phyloP scores from a whole-genome alignment of 768 basidiomycete species.

The Lentinus brumalis region DNA sequence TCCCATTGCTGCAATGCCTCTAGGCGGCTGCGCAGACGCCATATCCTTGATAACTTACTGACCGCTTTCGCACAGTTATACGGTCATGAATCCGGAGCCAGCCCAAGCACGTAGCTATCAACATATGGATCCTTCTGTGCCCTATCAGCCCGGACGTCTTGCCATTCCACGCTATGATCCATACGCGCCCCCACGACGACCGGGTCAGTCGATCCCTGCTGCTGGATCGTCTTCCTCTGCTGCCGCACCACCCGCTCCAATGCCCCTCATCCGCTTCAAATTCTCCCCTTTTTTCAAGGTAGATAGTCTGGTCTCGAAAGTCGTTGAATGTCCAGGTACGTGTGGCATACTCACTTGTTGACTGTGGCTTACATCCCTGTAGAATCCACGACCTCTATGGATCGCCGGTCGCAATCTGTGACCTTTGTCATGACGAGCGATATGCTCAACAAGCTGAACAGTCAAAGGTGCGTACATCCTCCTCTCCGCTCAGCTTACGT shows the following conservation, averaged over 20 bases:
- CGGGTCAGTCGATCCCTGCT: slow-evolving; percentile 40
- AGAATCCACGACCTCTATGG: slow-evolving; percentile 81
- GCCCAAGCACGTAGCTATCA: neutral
- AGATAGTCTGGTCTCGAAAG: slow-evolving; percentile 62
- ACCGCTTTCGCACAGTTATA: slow-evolving; percentile 10
- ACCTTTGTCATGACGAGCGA: slow-evolving; percentile 68
- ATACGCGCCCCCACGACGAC: slow-evolving; percentile 50
- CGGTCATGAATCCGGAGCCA: slow-evolving; percentile 1
- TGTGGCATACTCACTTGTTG: neutral
- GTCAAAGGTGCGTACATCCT: slow-evolving; percentile 48
- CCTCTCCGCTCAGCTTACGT: neutral
- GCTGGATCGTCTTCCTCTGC: slow-evolving; percentile 18
- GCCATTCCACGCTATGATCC: slow-evolving; percentile 39
- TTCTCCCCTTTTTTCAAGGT: slow-evolving; percentile 76
- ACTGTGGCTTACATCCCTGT: slow-evolving; percentile 5
- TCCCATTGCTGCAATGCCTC: neutral
- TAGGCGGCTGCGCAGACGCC: neutral
- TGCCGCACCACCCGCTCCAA: slow-evolving; percentile 27
- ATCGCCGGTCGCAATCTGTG: slow-evolving; percentile 66
- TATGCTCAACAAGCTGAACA: slow-evolving; percentile 60
- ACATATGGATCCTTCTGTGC: slow-evolving; percentile 2
- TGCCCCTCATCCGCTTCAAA: slow-evolving; percentile 68
- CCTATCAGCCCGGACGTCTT: slow-evolving; percentile 15
- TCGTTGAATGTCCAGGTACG: slow-evolving; percentile 81
- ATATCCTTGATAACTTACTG: neutral